Percentiles rank a stretch among this genome's conserved stretches.
Conservation (phyloP, 805 yeast genomes). For the Candida xyloterini region DNA sequence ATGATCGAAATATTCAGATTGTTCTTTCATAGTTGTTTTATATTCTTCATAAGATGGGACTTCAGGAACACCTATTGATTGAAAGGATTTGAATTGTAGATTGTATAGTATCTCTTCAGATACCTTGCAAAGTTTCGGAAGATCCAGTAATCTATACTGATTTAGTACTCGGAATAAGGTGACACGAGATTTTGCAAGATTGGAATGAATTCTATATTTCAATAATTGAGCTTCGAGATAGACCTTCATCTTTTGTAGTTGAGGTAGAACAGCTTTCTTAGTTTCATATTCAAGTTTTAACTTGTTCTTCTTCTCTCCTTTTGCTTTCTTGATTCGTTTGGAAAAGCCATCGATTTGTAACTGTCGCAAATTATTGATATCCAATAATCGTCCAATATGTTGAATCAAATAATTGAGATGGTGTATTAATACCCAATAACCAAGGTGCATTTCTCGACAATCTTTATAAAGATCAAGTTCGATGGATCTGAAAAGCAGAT, state of each 20-base stretch:
- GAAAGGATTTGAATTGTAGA: constrained; percentile 74
- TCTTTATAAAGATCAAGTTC: constrained; percentile 70
- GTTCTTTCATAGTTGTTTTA: constrained; percentile 15
- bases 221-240: constrained; percentile 15
- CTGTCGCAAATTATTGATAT: constrained; percentile 20
- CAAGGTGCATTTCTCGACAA: constrained; percentile 58
- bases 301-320: constrained; percentile 26
- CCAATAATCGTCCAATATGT: constrained; percentile 22
- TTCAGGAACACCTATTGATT: constrained; percentile 75
- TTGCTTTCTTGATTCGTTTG: constrained; percentile 26
- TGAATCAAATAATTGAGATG: constrained; percentile 21
- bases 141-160: constrained; percentile 22
- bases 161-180: constrained; percentile 26
- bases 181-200: constrained; percentile 22
- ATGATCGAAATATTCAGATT: constrained; percentile 13
- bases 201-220: constrained; percentile 14
- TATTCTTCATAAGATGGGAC: constrained; percentile 50
- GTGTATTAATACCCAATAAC: constrained; percentile 66
- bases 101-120: constrained; percentile 41
- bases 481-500: constrained; percentile 69
- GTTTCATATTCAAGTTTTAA: constrained; percentile 24
- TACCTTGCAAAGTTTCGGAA: constrained; percentile 30
- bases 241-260: constrained; percentile 11
- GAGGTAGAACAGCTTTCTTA: constrained; percentile 12
- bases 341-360: constrained; percentile 19